Percentiles rank a stretch among this genome's conserved stretches.
phyloP scores from a whole-genome alignment of 2,329 filamentous ascomycete species.

The Phaeomoniella chlamydospora region DNA sequence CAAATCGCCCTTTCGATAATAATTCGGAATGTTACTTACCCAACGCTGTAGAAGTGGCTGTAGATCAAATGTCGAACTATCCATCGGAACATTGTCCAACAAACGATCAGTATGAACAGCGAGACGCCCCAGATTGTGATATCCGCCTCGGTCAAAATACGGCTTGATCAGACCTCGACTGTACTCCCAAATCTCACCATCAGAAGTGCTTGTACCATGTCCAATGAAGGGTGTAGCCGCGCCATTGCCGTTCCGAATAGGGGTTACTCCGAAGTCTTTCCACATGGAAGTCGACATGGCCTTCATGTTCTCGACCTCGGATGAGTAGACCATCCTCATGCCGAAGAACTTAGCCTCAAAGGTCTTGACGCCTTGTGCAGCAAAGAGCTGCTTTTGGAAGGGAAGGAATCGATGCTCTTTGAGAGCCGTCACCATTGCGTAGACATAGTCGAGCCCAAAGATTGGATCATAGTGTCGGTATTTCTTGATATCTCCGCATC shows the following conservation, averaged over 20 bases:
- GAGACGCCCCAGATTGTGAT: not conserved
- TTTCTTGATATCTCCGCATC: too few species aligned
- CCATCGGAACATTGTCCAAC: not conserved
- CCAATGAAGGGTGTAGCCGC: slow-evolving; percentile 2
- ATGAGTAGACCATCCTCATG: slow-evolving; percentile 3
- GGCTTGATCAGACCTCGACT: slow-evolving; percentile 24
- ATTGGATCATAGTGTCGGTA: slow-evolving; percentile 39
- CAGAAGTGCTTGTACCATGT: slow-evolving; percentile 2
- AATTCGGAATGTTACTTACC: slow-evolving; percentile 1
- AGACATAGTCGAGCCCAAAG: slow-evolving; percentile 36
- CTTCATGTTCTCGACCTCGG: slow-evolving; percentile 53
- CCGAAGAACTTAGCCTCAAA: slow-evolving; percentile 7
- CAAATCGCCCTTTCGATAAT: not conserved
- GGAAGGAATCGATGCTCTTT: not conserved
- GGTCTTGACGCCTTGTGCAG: slow-evolving; percentile 4
- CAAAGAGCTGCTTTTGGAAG: slow-evolving; percentile 1
- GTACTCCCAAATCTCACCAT: slow-evolving; percentile 26
- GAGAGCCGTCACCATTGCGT: slow-evolving; percentile 1
- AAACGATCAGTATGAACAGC: not conserved
- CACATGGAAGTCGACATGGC: slow-evolving; percentile 76
- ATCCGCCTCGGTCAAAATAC: not conserved
- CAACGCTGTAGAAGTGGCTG: not conserved
- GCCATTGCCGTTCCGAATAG: slow-evolving; percentile 35
- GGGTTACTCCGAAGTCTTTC: slow-evolving; percentile 66
- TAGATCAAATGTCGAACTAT: slow-evolving; percentile 1